A percentile compares a stretch with the other conserved stretches of the same genome.
Conservation (phyloP, 2,329 filamentous ascomycete species). For the Phialemonium atrogriseum region DNA sequence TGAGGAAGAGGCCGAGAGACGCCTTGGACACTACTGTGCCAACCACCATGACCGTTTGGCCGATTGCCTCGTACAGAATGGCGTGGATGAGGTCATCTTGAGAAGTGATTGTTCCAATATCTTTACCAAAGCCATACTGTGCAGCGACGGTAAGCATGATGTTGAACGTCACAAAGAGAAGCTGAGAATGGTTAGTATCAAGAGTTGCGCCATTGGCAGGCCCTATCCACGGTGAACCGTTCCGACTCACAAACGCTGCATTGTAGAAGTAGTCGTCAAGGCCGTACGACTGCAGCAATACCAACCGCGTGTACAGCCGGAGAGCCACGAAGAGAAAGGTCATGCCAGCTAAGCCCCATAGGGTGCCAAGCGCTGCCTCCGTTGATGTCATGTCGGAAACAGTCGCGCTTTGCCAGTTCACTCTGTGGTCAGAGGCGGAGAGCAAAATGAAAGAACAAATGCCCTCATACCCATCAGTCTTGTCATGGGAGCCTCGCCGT, state of each 20-base stretch:
- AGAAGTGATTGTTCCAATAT: conserved; percentile 14
- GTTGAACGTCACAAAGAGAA: conserved; percentile 23
- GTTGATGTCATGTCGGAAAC: no score
- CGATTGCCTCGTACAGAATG: conserved; percentile 21
- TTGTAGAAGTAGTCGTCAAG: conserved; percentile 27
- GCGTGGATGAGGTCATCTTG: conserved; percentile 16
- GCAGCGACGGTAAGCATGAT: conserved; percentile 21
- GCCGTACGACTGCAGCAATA: conserved; percentile 20
- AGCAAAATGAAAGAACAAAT: no score
- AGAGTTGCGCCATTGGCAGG: background rate
- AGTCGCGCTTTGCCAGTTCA: no score
- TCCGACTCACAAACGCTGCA: conserved; percentile 15
- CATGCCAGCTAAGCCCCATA: conserved; percentile 7
- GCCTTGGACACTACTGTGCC: conserved; percentile 30
- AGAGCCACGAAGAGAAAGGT: conserved; percentile 4
- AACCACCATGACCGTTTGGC: conserved; percentile 26
- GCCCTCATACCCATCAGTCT: no score
- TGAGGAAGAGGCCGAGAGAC: conserved; percentile 29
- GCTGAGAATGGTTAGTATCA: conserved; percentile 4
- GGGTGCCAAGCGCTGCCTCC: no score
- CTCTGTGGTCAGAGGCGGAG: no score
- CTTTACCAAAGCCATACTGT: conserved; percentile 24
- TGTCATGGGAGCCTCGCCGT: no score
- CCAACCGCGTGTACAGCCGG: conserved; percentile 9
- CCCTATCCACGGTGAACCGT: background rate